Base-by-base conservation (phyloP, 2,329 filamentous ascomycete species). In the Chalara sp. region DNA sequence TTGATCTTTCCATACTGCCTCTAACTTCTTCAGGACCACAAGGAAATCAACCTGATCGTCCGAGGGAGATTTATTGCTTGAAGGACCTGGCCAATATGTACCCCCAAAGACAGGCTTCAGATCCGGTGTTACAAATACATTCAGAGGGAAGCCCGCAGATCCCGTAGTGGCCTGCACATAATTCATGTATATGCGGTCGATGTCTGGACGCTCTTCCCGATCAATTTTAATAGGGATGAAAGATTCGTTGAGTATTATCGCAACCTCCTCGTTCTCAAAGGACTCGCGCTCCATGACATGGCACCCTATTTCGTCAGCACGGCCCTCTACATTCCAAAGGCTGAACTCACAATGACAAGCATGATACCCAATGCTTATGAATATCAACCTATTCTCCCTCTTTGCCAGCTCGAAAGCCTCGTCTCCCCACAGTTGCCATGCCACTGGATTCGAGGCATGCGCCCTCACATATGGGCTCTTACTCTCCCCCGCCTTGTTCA, bases 141-240 rank as follows among this genome's bases (percentile, higher is more conserved):
- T 97, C 54, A 97, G 72, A 1, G 93, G 93, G 91, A 93, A 97
- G 39, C 93, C 93, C 7, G 90, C 92, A 1, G 81, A 85, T 21
- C 87, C 90, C 52, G 87, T 95, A 8, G 93, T 92, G 1, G 92
- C 92, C 67, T 96, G 90, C 40, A 96, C 86, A 68, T 96, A 99
- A 72, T 96, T 96, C 89, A 96, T 96, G 68, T 97, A 97, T 57
- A 97, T 91, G 55, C 87, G 84, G 65, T 99, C 93, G 57, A 97
- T 83, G 65, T 97, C 91, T 6, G 92, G 92, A 30, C 92, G 83
- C 69, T 96, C 89, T 69, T 99, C 93, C 53, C 91, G 83, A 68
- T 99, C 93, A 63, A 97, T 81, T 61, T 96, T 87, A 66, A 97
- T 83, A 4, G 93, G 92, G 43, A 99, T 82, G 67, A 97, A 99